A percentile compares a stretch with the other conserved stretches of the same genome.
phyloP scores from a whole-genome alignment of 805 yeast species.

The Starmera caribaea region DNA sequence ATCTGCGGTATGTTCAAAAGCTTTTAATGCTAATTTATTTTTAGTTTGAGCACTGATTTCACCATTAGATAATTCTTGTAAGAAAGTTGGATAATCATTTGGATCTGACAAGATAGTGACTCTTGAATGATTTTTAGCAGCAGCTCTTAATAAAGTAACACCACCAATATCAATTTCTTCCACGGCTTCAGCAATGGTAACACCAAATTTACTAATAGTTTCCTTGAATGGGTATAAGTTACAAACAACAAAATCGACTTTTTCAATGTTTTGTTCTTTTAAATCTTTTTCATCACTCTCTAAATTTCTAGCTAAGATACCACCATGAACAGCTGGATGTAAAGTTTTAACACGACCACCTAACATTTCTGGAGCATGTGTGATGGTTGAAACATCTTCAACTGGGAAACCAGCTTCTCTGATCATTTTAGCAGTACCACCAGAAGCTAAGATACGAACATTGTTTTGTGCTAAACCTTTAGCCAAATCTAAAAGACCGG shows the following conservation, averaged over 20 bases:
- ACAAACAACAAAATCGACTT: conserved; percentile 95
- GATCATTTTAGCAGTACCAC: conserved; percentile 91
- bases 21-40: conserved; percentile 85
- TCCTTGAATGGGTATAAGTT: conserved; percentile 97
- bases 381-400: conserved; percentile 88
- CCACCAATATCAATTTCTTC: conserved; percentile 99
- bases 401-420: conserved; percentile 98
- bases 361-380: conserved; percentile 98
- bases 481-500: conserved; percentile 92
- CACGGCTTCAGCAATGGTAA: conserved; percentile 93
- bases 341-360: conserved; percentile 98
- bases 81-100: conserved; percentile 77
- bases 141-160: conserved; percentile 94
- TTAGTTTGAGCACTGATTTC: conserved; percentile 65
- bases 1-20: conserved; percentile 97
- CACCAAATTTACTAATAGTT: conserved; percentile 91
- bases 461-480: conserved; percentile 85
- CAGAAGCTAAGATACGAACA: conserved; percentile 91
- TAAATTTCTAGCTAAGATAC: conserved; percentile 89
- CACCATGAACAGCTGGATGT: conserved; percentile 98
- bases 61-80: conserved; percentile 65
- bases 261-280: conserved; percentile 81
- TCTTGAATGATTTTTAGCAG: conserved; percentile 96
- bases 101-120: conserved; percentile 96
- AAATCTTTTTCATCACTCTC: conserved; percentile 87